Conservation (phyloP, 1,139 yeast species). For the Candida sanyaensis region DNA sequence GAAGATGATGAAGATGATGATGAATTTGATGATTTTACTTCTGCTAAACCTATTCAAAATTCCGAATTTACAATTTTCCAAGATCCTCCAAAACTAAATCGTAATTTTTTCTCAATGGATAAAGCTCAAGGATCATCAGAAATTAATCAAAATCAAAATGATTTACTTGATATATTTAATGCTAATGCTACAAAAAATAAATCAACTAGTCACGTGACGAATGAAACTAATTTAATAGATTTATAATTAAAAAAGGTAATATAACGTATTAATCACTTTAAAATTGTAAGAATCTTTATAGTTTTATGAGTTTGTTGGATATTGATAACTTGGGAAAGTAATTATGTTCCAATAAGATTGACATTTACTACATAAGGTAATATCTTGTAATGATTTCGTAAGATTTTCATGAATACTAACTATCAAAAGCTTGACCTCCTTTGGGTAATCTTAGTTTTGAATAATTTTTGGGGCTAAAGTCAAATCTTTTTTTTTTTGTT, state of each 20-base stretch:
- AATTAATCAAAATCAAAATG: slow-evolving; percentile 2
- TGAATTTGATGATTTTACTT: slow-evolving; percentile 22
- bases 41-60: slow-evolving; percentile 13
- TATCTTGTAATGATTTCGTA: no score
- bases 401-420: no score
- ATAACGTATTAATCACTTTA: no score
- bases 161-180: slow-evolving; percentile 8
- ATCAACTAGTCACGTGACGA: background rate
- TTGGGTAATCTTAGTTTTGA: no score
- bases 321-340: no score
- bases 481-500: no score
- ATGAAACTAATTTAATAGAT: slow-evolving; percentile 13
- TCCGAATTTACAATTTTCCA: slow-evolving; percentile 5
- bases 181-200: background rate
- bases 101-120: slow-evolving; percentile 12
- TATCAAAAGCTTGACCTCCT: no score
- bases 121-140: slow-evolving; percentile 5
- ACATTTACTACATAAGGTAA: no score
- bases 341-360: no score
- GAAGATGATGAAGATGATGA: slow-evolving; percentile 14
- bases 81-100: slow-evolving; percentile 8
- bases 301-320: no score
- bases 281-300: no score
- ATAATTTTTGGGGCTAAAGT: no score
- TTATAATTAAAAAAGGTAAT: slow-evolving; percentile 5